phyloP scores from a whole-genome alignment of 202 grass and related monocot species.

The Panicum hallii region DNA sequence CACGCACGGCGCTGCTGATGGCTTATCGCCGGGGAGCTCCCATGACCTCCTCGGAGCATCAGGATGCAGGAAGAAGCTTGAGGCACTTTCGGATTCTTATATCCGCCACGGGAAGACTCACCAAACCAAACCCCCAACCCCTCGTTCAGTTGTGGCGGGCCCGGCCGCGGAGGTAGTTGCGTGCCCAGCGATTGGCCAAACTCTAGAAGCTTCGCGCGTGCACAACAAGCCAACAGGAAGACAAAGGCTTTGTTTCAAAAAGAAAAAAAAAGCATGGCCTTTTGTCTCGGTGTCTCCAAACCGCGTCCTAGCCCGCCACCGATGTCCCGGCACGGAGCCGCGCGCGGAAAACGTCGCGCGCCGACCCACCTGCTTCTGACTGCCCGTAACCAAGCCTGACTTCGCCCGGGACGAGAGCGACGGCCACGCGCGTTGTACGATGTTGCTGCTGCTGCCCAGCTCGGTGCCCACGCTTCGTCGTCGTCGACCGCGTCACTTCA shows the following conservation, averaged over 20 bases:
- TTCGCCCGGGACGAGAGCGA: background rate
- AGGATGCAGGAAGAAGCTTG: too few species aligned
- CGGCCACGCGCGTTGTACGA: constrained; percentile 3
- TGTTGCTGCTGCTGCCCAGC: background rate
- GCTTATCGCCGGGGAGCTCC: background rate
- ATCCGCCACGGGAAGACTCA: background rate
- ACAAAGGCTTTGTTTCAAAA: too few species aligned
- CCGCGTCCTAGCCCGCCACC: background rate
- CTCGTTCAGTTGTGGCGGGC: constrained; percentile 6
- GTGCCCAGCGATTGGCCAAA: background rate
- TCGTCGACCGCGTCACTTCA: background rate
- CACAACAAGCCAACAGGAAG: too few species aligned
- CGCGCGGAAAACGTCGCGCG: background rate
- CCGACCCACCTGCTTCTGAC: background rate
- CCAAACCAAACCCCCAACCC: background rate
- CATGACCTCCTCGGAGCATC: background rate
- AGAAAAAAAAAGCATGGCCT: too few species aligned
- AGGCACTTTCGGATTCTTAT: background rate
- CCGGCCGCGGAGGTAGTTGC: background rate
- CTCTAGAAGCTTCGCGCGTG: constrained; percentile 24
- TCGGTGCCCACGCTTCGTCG: background rate
- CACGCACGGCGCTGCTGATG: background rate
- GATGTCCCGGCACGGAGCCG: background rate
- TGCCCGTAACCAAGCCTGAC: background rate
- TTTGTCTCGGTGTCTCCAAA: background rate